phyloP scores from a whole-genome alignment of 2,329 filamentous ascomycete genomes.

The Colletotrichum costaricense region DNA sequence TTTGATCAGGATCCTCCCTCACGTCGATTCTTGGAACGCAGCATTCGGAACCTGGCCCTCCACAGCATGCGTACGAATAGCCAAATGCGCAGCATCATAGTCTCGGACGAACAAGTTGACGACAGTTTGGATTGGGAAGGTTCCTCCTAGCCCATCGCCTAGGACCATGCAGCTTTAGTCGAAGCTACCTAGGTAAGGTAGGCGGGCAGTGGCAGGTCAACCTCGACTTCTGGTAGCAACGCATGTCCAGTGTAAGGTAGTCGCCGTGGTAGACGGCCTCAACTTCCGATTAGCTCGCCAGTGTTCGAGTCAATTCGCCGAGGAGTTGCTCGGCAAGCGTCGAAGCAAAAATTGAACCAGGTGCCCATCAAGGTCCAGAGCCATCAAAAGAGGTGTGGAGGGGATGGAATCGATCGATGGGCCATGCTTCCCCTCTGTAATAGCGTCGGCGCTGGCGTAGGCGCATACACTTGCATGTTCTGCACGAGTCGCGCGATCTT shows the following conservation, averaged over 20 bases:
- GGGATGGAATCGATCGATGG: conserved; percentile 3
- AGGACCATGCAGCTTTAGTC: conserved; percentile 1
- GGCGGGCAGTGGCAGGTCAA: background rate
- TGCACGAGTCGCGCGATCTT: conserved; percentile 23
- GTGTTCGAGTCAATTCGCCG: conserved; percentile 4
- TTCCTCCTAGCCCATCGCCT: background rate
- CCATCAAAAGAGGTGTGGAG: background rate
- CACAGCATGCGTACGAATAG: conserved; percentile 15
- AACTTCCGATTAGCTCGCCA: conserved; percentile 7
- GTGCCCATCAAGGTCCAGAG: background rate
- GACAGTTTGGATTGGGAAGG: background rate
- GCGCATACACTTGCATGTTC: conserved; percentile 23
- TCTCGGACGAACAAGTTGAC: background rate
- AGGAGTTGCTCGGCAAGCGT: background rate
- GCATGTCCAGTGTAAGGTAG: background rate
- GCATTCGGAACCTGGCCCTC: conserved; percentile 19
- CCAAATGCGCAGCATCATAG: background rate
- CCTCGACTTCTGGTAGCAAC: background rate
- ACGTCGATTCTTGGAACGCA: background rate
- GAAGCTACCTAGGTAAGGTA: background rate
- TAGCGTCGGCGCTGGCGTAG: conserved; percentile 12
- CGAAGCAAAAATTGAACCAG: background rate
- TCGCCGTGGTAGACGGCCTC: background rate
- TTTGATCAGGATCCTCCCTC: background rate
- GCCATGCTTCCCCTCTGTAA: background rate